Evolutionary conservation across 2,329 filamentous ascomycete species (phyloP).

Genomic region (Monosporascus sp.): DNA sequence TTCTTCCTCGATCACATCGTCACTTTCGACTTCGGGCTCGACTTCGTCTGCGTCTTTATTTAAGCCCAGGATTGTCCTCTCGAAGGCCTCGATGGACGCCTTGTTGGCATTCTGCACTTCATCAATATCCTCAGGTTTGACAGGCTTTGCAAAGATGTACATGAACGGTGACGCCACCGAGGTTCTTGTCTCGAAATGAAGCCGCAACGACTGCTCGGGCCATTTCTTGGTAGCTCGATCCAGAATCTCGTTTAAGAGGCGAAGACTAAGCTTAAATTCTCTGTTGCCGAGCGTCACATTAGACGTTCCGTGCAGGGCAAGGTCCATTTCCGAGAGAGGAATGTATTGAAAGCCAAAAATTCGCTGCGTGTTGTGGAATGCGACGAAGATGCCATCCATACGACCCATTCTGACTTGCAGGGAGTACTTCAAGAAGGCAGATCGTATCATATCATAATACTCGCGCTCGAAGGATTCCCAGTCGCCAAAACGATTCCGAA

Average conservation of each 20-base stretch:
- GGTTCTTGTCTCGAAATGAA: slow-evolving; percentile 75
- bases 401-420: slow-evolving; percentile 93
- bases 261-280: slow-evolving; percentile 80
- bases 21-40: slow-evolving; percentile 10
- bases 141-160: slow-evolving; percentile 87
- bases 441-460: slow-evolving; percentile 93
- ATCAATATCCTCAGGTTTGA: slow-evolving; percentile 67
- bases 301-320: slow-evolving; percentile 74
- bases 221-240: slow-evolving; percentile 70
- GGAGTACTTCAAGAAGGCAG: slow-evolving; percentile 94
- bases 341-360: slow-evolving; percentile 99
- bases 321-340: slow-evolving; percentile 79
- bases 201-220: slow-evolving; percentile 68
- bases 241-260: slow-evolving; percentile 73
- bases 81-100: slow-evolving; percentile 62
- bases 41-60: slow-evolving; percentile 26
- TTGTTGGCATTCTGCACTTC: slow-evolving; percentile 66
- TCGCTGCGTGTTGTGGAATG: slow-evolving; percentile 88
- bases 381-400: slow-evolving; percentile 98
- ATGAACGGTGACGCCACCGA: slow-evolving; percentile 57
- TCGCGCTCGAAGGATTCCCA: slow-evolving; percentile 94
- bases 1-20: slow-evolving; percentile 15
- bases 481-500: slow-evolving; percentile 67
- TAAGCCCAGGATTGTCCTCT: slow-evolving; percentile 56
- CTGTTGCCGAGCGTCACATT: slow-evolving; percentile 65